Evolutionary conservation across 257 asterid species (phyloP).

Genomic region (Vinca minor): DNA sequence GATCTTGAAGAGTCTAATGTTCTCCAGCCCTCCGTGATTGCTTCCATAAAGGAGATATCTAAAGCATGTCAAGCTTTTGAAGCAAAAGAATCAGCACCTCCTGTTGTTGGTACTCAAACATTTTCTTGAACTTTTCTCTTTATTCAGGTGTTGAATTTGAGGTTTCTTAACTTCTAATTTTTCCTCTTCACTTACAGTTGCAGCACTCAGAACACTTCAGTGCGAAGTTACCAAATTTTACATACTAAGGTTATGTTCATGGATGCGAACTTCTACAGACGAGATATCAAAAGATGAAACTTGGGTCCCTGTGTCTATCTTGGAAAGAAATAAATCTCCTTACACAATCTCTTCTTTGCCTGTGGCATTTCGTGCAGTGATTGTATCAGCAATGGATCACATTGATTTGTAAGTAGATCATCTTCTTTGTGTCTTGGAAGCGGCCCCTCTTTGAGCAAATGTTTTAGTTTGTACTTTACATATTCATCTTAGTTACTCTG

Average conservation of each 20-base stretch:
- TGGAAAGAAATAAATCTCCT: slow-evolving; percentile 92
- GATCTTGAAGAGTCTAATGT: slow-evolving; percentile 83
- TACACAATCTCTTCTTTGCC: slow-evolving; percentile 87
- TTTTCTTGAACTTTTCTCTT: slow-evolving; percentile 9
- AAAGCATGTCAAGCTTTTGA: slow-evolving; percentile 78
- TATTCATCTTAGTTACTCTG: neutral
- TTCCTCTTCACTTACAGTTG: slow-evolving; percentile 40
- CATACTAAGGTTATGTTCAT: slow-evolving; percentile 81
- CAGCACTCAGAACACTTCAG: slow-evolving; percentile 67
- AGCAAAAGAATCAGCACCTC: slow-evolving; percentile 88
- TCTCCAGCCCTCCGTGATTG: slow-evolving; percentile 67
- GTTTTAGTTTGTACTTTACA: neutral
- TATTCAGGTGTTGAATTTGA: slow-evolving; percentile 15
- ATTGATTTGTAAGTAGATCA: slow-evolving; percentile 63
- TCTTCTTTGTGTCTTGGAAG: neutral
- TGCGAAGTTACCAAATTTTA: slow-evolving; percentile 73
- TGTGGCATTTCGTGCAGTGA: slow-evolving; percentile 67
- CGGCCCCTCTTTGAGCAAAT: neutral
- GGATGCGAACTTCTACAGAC: slow-evolving; percentile 87
- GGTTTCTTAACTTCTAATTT: slow-evolving; percentile 17
- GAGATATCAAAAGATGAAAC: slow-evolving; percentile 84
- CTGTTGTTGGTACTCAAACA: slow-evolving; percentile 52
- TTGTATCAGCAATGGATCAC: slow-evolving; percentile 81
- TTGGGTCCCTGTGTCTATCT: slow-evolving; percentile 81
- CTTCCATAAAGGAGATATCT: slow-evolving; percentile 72